Evolutionary conservation across 306 rosid genomes (phyloP).

Genomic region (Echinosophora koreensis): DNA sequence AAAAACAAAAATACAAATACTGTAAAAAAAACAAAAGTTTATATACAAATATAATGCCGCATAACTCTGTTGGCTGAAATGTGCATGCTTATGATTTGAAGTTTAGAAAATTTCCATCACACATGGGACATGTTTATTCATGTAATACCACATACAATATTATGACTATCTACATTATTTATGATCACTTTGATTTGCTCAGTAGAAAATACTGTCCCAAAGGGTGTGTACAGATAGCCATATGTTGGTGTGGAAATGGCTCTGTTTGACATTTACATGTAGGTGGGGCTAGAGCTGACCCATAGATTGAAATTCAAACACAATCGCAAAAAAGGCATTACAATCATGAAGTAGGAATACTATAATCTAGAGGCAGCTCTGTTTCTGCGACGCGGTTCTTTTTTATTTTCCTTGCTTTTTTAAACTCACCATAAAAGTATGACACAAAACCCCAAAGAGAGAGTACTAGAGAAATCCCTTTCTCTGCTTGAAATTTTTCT

Average conservation of each 20-base stretch:
- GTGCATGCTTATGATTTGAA: too few relatives aligned
- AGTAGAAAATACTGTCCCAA: neutral
- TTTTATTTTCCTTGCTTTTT: neutral
- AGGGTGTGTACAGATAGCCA: too few relatives aligned
- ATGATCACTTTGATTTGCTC: too few relatives aligned
- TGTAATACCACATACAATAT: neutral
- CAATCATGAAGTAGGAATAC: neutral
- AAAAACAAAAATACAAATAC: too few relatives aligned
- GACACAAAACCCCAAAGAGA: neutral
- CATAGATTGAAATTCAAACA: neutral
- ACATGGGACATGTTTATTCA: neutral
- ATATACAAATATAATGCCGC: too few relatives aligned
- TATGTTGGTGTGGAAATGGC: neutral
- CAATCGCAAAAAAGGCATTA: neutral
- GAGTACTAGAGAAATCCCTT: neutral
- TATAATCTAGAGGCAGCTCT: neutral
- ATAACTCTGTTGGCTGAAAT: too few relatives aligned
- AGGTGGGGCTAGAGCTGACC: too few relatives aligned
- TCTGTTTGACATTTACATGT: neutral
- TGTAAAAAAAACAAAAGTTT: too few relatives aligned
- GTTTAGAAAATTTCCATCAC: too few relatives aligned
- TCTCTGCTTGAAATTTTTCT: neutral
- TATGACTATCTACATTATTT: too few relatives aligned
- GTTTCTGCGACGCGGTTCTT: neutral
- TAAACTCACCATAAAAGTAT: neutral